These are phyloP conservation scores for Styphnolobium japonicum DNA, from an alignment of 306 rosid species.

Conservation along the genomic window DNA sequence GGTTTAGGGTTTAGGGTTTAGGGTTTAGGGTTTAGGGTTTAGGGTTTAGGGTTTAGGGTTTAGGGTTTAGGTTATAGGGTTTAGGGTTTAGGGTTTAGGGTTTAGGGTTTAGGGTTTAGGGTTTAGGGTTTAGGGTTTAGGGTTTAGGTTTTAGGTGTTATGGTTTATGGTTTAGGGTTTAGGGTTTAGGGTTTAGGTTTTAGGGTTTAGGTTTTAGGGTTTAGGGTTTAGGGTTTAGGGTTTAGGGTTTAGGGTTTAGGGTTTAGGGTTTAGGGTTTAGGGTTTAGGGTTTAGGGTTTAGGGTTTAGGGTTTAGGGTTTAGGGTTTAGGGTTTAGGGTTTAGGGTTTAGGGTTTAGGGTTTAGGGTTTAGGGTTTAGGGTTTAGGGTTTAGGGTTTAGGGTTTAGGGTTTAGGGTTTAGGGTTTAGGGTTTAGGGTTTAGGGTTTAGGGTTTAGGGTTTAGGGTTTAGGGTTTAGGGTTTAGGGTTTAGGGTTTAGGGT, in stretches of 20 bases:
- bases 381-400: not conserved
- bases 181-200: not conserved
- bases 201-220: not conserved
- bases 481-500: not conserved
- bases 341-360: not conserved
- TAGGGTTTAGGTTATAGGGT: not conserved
- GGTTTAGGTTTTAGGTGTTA: not conserved
- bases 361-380: not conserved
- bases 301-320: not conserved
- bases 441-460: not conserved
- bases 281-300: not conserved
- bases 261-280: not conserved
- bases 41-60: slow-evolving; percentile 1
- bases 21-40: slow-evolving; percentile 1
- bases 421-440: not conserved
- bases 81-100: not conserved
- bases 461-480: not conserved
- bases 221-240: not conserved
- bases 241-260: not conserved
- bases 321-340: not conserved
- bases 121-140: not conserved
- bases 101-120: not conserved
- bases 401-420: not conserved
- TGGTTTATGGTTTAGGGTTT: not conserved
- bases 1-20: not conserved